A percentile compares a stretch with the other conserved stretches of the same genome.
Evolutionary conservation across 2,329 filamentous ascomycete species (phyloP).

Genomic region (Pseudocercospora crystallina): DNA sequence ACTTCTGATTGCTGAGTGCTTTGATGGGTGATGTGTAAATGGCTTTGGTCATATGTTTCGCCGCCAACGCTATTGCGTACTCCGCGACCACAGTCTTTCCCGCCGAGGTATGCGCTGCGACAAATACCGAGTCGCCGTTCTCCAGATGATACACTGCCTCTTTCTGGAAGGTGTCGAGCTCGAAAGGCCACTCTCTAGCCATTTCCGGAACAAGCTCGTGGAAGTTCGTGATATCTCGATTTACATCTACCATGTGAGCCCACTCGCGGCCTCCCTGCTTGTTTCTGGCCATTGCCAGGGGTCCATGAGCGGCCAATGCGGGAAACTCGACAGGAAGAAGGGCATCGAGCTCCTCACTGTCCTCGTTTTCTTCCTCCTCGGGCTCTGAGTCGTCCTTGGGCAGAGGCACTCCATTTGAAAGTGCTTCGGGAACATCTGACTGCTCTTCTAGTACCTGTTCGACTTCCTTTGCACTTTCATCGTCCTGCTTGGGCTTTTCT

Average conservation of each 20-base stretch:
- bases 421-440: conserved; percentile 44
- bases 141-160: conserved; percentile 98
- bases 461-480: conserved; percentile 63
- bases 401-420: conserved; percentile 34
- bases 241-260: conserved; percentile 98
- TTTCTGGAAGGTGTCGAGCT: conserved; percentile 97
- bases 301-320: conserved; percentile 79
- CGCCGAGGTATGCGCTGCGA: conserved; percentile 94
- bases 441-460: conserved; percentile 60
- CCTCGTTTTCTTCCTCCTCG: conserved; percentile 40
- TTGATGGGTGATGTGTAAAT: conserved; percentile 99
- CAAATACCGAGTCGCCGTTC: conserved; percentile 94
- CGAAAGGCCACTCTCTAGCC: conserved; percentile 94
- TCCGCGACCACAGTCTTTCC: conserved; percentile 98
- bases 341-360: conserved; percentile 70
- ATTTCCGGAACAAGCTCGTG: conserved; percentile 90
- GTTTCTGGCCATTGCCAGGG: conserved; percentile 67
- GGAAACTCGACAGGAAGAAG: conserved; percentile 91
- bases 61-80: conserved; percentile 92
- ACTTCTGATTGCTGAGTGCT: conserved; percentile 97
- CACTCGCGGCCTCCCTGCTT: conserved; percentile 81
- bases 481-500: conserved; percentile 56
- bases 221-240: conserved; percentile 91
- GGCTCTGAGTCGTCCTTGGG: conserved; percentile 43
- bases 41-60: conserved; percentile 99